phyloP scores from a whole-genome alignment of 148 eudicot genomes.

The Persicaria maculosa region DNA sequence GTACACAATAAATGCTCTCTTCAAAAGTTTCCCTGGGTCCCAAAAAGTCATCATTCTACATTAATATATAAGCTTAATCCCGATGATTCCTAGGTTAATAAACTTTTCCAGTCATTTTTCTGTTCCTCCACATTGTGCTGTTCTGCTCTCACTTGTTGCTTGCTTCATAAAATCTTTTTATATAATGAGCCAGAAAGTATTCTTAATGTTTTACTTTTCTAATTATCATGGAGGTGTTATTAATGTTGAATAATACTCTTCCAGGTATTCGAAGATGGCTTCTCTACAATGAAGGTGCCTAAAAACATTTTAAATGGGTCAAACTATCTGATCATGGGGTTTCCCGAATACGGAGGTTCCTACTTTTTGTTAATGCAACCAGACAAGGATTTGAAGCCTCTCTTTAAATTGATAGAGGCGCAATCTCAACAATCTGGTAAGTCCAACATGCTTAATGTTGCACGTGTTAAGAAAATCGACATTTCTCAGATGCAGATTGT shows the following conservation, averaged over 20 bases:
- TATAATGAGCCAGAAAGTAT: not conserved
- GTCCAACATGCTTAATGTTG: slow-evolving; percentile 39
- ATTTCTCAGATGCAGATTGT: slow-evolving; percentile 62
- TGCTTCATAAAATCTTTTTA: not conserved
- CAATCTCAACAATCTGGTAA: slow-evolving; percentile 48
- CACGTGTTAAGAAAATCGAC: slow-evolving; percentile 58
- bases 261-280: slow-evolving; percentile 85
- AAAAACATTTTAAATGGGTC: slow-evolving; percentile 55
- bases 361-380: slow-evolving; percentile 81
- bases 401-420: slow-evolving; percentile 69
- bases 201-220: not conserved
- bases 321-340: slow-evolving; percentile 66
- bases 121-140: not conserved
- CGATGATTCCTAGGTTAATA: not conserved
- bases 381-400: slow-evolving; percentile 71
- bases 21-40: no score
- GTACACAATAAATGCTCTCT: no score
- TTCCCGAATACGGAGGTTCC: slow-evolving; percentile 78
- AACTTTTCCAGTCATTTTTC: not conserved
- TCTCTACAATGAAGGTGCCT: slow-evolving; percentile 57
- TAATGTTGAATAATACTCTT: slow-evolving; percentile 13
- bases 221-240: not conserved
- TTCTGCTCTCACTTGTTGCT: not conserved
- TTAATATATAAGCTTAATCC: no score
- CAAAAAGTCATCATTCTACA: no score